phyloP scores from a whole-genome alignment of 2,329 filamentous ascomycete species.

The Pyrenophora graminea region DNA sequence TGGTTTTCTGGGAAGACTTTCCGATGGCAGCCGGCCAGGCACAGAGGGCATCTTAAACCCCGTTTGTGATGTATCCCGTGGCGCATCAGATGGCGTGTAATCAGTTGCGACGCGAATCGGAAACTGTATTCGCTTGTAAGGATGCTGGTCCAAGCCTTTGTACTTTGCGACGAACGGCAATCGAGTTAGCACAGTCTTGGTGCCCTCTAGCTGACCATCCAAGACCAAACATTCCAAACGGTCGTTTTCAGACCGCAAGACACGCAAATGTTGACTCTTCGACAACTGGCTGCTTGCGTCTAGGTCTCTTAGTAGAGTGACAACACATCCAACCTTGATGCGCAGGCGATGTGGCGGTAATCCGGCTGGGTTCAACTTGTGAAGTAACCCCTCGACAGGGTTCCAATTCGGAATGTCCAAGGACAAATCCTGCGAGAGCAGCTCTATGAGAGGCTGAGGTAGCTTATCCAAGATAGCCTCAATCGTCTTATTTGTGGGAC shows the following conservation, averaged over 20 bases:
- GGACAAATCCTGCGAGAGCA: conserved; percentile 39
- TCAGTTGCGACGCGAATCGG: conserved; percentile 38
- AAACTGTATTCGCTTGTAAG: conserved; percentile 39
- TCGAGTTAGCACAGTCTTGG: conserved; percentile 37
- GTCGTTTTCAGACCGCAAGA: conserved; percentile 34
- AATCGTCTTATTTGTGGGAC: conserved; percentile 34
- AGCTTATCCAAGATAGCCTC: conserved; percentile 32
- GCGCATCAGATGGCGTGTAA: conserved; percentile 1
- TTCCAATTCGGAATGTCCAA: conserved; percentile 27
- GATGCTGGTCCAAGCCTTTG: conserved; percentile 31
- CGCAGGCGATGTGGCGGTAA: conserved; percentile 43
- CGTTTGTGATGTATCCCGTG: conserved; percentile 14
- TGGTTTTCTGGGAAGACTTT: conserved; percentile 14
- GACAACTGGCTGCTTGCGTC: conserved; percentile 37
- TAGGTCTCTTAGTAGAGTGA: conserved; percentile 34
- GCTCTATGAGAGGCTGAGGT: conserved; percentile 35
- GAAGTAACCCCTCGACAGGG: conserved; percentile 31
- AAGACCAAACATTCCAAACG: conserved; percentile 41
- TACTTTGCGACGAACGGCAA: conserved; percentile 36
- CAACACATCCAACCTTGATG: conserved; percentile 41
- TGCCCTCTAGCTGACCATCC: conserved; percentile 41
- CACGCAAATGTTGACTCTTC: conserved; percentile 39
- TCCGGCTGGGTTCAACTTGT: conserved; percentile 39
- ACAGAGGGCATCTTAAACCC: conserved; percentile 30
- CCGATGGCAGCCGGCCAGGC: conserved; percentile 10